These are phyloP conservation scores for Acacia melanoxylon DNA, from an alignment of 306 rosid genomes.

Conservation along the genomic window DNA sequence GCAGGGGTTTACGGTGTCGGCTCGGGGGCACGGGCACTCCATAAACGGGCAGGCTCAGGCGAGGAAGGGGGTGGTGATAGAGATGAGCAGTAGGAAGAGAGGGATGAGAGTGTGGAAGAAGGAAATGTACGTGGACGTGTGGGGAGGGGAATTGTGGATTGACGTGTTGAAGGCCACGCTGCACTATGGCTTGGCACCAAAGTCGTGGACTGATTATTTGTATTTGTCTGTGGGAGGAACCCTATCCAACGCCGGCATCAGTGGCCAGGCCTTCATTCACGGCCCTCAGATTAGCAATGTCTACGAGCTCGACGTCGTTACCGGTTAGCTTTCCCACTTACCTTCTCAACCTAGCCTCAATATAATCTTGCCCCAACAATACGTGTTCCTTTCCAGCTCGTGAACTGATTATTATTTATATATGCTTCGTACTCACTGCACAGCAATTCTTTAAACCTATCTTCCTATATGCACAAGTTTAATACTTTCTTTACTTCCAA, in stretches of 20 bases:
- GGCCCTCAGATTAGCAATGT: constrained; percentile 93
- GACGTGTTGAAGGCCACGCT: constrained; percentile 59
- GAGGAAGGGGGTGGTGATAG: constrained; percentile 66
- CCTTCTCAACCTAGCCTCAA: not conserved
- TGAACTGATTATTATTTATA: too few species aligned
- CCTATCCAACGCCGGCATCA: constrained; percentile 89
- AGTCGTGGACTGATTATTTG: constrained; percentile 96
- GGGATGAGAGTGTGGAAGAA: constrained; percentile 39
- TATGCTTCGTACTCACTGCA: not conserved
- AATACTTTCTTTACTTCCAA: too few species aligned
- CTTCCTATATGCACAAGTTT: not conserved
- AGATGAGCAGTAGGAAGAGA: constrained; percentile 48
- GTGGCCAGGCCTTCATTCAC: constrained; percentile 90
- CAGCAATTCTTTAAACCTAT: not conserved
- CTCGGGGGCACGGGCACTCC: constrained; percentile 96
- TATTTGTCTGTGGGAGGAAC: constrained; percentile 93
- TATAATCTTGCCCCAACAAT: too few species aligned
- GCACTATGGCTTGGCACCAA: constrained; percentile 73
- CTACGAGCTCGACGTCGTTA: constrained; percentile 80
- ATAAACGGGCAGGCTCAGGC: constrained; percentile 85
- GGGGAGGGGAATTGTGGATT: constrained; percentile 98
- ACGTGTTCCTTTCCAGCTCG: too few species aligned
- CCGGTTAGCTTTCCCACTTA: constrained; percentile 46
- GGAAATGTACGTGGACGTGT: constrained; percentile 70
- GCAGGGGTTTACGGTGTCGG: constrained; percentile 59